Conservation (phyloP, 257 asterid species). For the Orobanche coerulescens region DNA sequence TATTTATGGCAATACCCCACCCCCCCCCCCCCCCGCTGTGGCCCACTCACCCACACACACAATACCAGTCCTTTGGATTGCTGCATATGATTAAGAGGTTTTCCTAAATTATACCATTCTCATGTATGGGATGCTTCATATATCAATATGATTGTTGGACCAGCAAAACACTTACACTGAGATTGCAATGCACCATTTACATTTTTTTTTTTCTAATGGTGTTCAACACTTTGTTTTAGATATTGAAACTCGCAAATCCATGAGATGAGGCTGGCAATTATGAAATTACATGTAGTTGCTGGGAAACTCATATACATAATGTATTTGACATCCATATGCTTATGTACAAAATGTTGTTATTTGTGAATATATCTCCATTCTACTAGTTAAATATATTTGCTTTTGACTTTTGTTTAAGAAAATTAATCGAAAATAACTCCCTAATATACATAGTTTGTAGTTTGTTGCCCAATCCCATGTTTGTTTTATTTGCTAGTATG, state of each 20-base stretch:
- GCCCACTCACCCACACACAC: too few relatives aligned
- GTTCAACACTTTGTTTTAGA: not conserved
- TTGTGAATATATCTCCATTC: conserved; percentile 17
- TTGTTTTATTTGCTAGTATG: not conserved
- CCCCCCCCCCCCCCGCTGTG: not conserved
- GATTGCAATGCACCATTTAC: conserved; percentile 9
- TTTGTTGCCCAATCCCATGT: conserved; percentile 9
- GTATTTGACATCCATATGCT: conserved; percentile 2
- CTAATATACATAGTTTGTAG: conserved; percentile 1
- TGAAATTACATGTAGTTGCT: not conserved
- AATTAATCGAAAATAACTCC: conserved; percentile 13
- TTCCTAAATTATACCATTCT: conserved; percentile 1
- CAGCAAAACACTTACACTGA: not conserved
- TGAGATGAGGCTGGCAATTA: conserved; percentile 13
- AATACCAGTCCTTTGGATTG: too few relatives aligned
- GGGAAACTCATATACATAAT: not conserved
- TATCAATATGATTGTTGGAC: conserved; percentile 1
- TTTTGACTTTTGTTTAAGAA: not conserved
- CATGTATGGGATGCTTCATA: not conserved
- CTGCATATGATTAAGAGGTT: not conserved
- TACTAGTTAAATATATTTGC: not conserved
- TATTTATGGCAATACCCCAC: conserved; percentile 10
- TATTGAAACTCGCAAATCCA: conserved; percentile 6
- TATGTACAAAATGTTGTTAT: not conserved
- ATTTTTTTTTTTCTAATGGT: not conserved